A percentile compares a stretch with the other conserved stretches of the same genome.
These are phyloP conservation scores for Botrytis deweyae DNA, from an alignment of 2,329 filamentous ascomycete species.

Conservation along the genomic window DNA sequence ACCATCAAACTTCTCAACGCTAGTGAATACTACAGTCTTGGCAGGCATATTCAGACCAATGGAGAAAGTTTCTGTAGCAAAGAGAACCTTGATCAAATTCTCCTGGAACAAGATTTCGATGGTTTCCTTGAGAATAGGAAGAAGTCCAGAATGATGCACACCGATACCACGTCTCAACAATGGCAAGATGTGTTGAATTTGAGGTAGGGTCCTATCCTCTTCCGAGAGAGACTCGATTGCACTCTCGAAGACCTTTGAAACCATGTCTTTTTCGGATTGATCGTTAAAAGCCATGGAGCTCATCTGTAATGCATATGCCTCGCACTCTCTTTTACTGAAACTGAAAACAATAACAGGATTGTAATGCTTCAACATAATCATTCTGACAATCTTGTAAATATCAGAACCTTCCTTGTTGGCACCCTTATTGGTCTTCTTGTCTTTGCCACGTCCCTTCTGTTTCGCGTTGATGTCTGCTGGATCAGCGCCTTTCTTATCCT, in stretches of 20 bases:
- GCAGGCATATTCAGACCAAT: conserved; percentile 99
- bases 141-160: conserved; percentile 91
- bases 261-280: conserved; percentile 91
- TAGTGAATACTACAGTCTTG: conserved; percentile 98
- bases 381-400: conserved; percentile 96
- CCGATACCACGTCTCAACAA: conserved; percentile 89
- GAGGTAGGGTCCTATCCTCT: conserved; percentile 82
- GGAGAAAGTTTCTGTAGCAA: conserved; percentile 97
- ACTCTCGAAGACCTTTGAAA: conserved; percentile 88
- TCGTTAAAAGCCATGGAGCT: conserved; percentile 91
- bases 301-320: conserved; percentile 84
- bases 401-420: conserved; percentile 73
- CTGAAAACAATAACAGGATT: conserved; percentile 99
- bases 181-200: conserved; percentile 88
- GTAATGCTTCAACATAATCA: conserved; percentile 97
- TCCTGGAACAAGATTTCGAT: conserved; percentile 99
- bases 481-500: conserved; percentile 83
- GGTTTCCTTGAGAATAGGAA: conserved; percentile 96
- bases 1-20: conserved; percentile 93
- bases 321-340: conserved; percentile 97
- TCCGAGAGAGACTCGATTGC: conserved; percentile 91
- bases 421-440: conserved; percentile 89
- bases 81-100: conserved; percentile 94
- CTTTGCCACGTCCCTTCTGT: conserved; percentile 81
- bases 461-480: conserved; percentile 76